Evolutionary conservation across 2,329 filamentous ascomycete species (phyloP), one percentile per base, ranked within the genome.

Genomic region (Colletotrichum eleusines): DNA sequence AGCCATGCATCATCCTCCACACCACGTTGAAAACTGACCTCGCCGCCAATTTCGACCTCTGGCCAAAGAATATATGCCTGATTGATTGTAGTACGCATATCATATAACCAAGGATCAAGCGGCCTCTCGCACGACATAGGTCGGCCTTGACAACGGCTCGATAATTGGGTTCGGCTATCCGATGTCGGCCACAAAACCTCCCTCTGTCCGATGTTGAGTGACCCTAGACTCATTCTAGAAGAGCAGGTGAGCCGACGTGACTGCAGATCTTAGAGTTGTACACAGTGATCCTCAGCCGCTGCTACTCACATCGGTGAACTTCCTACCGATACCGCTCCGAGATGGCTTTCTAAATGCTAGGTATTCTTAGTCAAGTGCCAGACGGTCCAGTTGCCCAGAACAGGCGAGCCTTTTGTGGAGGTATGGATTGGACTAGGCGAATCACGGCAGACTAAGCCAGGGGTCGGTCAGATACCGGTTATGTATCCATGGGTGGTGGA

Each of bases 261-360:
- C 20, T 20, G 53, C 33, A 35, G 53, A 35, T 33, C 4, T 14
- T 5, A 11, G 20, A 8, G n/a, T 33, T 26, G 53, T 33, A 26
- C 18, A 28, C 6, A 35, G 53, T 23, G 5, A 12, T 11, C 20
- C 28, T 12, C n/a, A 5, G 26, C 42, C 1, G 5, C 7, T 48
- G 12, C n/a, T 35, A 20, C 26, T 28, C 28, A 23, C 42, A 33
- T 9, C 26, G 40, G 26, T 23, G 26, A 20, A 33, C 9, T 33
- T 20, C 23, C 26, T 20, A 33, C 69, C 69, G 66, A 72, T 72
- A 70, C 54, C 66, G 69, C 69, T 61, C 57, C 51, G 46, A 57
- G 33, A 26, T 18, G 16, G 14, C 35, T 18, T 59, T 59, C n/a
- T 44, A 59, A 53, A 42, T 33, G 28, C 53, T 54, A n/a, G 51